These are phyloP conservation scores for Trichoderma gracile DNA, from an alignment of 2,329 filamentous ascomycete genomes.

Conservation along the genomic window DNA sequence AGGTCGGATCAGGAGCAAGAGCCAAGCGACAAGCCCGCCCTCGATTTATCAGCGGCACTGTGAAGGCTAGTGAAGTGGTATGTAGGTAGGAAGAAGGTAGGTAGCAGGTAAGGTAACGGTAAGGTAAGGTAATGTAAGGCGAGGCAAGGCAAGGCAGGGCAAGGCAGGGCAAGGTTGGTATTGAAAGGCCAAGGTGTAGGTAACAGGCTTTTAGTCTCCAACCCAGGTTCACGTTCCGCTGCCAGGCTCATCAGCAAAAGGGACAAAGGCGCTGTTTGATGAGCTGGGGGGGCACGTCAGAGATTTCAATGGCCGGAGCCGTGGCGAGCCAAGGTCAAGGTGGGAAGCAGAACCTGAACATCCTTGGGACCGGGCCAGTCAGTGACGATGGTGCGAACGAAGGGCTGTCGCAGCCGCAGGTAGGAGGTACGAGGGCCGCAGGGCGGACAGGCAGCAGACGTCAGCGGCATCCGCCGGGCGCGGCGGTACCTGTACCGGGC, in stretches of 20 bases:
- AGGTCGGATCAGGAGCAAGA: constrained; percentile 22
- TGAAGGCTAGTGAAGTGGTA: not conserved
- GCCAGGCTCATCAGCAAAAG: not conserved
- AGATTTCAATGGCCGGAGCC: constrained; percentile 23
- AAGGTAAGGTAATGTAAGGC: no score
- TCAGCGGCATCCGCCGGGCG: no score
- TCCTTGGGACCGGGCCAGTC: not conserved
- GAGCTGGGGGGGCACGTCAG: constrained; percentile 26
- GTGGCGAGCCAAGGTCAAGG: constrained; percentile 2
- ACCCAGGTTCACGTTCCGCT: constrained; percentile 6
- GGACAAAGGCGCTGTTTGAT: constrained; percentile 28
- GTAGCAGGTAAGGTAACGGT: no score
- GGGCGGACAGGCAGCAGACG: no score
- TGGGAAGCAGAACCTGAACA: not conserved
- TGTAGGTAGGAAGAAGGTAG: no score
- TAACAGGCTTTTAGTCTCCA: not conserved
- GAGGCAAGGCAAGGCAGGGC: no score
- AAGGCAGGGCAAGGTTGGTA: no score
- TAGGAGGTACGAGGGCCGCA: not conserved
- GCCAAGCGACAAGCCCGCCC: constrained; percentile 27
- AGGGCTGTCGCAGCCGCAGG: not conserved
- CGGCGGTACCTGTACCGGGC: no score
- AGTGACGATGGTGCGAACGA: not conserved
- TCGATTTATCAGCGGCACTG: constrained; percentile 35
- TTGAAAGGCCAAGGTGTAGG: no score